These are phyloP conservation scores for Claviceps purpurea DNA, from an alignment of 2,329 filamentous ascomycete genomes.

Conservation along the genomic window DNA sequence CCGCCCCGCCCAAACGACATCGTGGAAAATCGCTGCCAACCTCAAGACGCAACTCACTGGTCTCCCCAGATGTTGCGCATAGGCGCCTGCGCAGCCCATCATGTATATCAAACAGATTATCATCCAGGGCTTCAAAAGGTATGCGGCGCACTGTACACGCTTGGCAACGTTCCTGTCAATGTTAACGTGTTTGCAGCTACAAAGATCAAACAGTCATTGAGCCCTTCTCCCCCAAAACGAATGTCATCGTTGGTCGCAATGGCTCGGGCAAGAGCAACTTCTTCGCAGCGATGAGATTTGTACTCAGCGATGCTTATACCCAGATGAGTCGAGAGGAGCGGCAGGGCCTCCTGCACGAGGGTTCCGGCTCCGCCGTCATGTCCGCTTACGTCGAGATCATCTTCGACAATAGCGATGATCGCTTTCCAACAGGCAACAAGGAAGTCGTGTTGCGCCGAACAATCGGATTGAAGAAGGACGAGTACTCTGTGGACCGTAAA, in stretches of 20 bases:
- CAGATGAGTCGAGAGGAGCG: slow-evolving; percentile 93
- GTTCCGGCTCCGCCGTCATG: slow-evolving; percentile 94
- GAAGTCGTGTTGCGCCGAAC: slow-evolving; percentile 86
- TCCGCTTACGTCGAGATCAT: slow-evolving; percentile 99
- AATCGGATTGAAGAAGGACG: slow-evolving; percentile 95
- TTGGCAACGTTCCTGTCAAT: slow-evolving; percentile 7
- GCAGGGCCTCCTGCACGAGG: slow-evolving; percentile 92
- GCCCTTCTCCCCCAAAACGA: slow-evolving; percentile 92
- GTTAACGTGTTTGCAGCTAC: slow-evolving; percentile 49
- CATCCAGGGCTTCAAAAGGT: slow-evolving; percentile 99
- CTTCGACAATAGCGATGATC: slow-evolving; percentile 93
- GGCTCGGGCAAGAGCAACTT: slow-evolving; percentile 99
- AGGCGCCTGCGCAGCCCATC: slow-evolving; percentile 26
- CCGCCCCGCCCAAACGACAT: not conserved
- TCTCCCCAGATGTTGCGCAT: slow-evolving; percentile 22
- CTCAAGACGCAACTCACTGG: slow-evolving; percentile 12
- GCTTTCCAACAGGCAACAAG: slow-evolving; percentile 84
- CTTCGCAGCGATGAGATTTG: slow-evolving; percentile 97
- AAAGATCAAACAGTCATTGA: slow-evolving; percentile 99
- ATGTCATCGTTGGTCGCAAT: slow-evolving; percentile 98
- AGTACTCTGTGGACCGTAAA: slow-evolving; percentile 95
- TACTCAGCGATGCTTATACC: slow-evolving; percentile 93
- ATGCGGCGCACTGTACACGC: slow-evolving; percentile 13
- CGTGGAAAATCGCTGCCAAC: not conserved
- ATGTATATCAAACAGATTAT: slow-evolving; percentile 99